Percentiles rank a stretch among this genome's conserved stretches.
These are phyloP conservation scores for Withania somnifera DNA, from an alignment of 305 asterid genomes.

Conservation along the genomic window DNA sequence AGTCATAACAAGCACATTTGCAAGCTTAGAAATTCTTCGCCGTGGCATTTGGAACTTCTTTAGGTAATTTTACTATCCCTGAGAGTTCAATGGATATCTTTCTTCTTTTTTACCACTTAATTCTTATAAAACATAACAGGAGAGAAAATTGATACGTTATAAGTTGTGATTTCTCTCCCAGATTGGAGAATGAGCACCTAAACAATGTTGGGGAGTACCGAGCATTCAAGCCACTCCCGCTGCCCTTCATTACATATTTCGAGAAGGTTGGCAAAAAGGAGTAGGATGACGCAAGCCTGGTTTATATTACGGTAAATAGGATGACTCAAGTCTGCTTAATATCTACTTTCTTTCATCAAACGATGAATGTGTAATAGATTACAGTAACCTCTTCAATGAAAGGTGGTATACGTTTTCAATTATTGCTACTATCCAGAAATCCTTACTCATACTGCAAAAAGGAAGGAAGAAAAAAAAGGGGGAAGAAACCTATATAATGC, in stretches of 20 bases:
- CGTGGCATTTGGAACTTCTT: conserved; percentile 90
- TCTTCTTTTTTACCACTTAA: neutral
- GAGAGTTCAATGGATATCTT: neutral
- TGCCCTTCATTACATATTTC: conserved; percentile 42
- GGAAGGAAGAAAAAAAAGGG: neutral
- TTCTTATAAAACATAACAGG: neutral
- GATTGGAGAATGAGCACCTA: conserved; percentile 68
- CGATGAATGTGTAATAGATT: neutral
- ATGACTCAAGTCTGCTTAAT: neutral
- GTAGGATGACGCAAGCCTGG: neutral
- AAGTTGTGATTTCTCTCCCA: neutral
- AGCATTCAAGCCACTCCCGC: conserved; percentile 64
- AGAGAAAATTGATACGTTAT: neutral
- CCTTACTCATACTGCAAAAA: neutral
- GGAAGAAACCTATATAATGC: no score
- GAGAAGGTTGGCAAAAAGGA: conserved; percentile 35
- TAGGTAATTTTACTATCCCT: conserved; percentile 32
- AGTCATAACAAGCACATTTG: conserved; percentile 30
- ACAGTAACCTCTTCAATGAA: neutral
- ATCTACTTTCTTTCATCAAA: neutral
- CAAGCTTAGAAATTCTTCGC: conserved; percentile 63
- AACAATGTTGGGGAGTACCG: conserved; percentile 64
- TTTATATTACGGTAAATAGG: neutral
- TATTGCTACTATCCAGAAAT: neutral
- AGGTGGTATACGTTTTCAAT: neutral